Conservation (phyloP, 345 rosid genomes). For the Gossypium turneri region DNA sequence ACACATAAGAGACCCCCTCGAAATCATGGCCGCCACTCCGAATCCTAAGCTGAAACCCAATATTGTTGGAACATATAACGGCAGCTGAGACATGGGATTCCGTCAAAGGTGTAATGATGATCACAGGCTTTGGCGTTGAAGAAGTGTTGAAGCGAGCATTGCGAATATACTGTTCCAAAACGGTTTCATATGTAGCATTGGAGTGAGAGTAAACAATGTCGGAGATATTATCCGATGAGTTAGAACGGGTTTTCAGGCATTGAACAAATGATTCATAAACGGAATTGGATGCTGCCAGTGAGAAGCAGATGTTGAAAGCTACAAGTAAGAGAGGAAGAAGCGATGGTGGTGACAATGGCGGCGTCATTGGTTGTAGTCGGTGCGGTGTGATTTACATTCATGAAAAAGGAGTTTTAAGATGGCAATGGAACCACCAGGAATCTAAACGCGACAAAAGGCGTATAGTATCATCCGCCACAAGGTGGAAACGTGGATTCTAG, state of each 20-base stretch:
- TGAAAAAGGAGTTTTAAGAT: not conserved
- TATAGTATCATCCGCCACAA: not conserved
- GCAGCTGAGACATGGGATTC: slow-evolving; percentile 52
- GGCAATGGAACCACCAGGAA: not conserved
- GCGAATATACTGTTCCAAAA: slow-evolving; percentile 49
- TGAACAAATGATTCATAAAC: slow-evolving; percentile 35
- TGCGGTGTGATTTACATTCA: not conserved
- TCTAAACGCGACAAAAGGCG: not conserved
- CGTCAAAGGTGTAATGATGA: slow-evolving; percentile 51
- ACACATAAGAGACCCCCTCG: slow-evolving; percentile 52
- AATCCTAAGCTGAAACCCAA: slow-evolving; percentile 41
- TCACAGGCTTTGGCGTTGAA: slow-evolving; percentile 37
- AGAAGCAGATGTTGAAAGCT: not conserved
- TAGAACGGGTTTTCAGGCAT: slow-evolving; percentile 37
- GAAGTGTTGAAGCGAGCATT: slow-evolving; percentile 53
- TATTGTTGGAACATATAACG: slow-evolving; percentile 42
- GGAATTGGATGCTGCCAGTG: slow-evolving; percentile 15
- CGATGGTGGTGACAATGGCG: not conserved
- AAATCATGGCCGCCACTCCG: slow-evolving; percentile 65
- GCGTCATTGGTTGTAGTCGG: not conserved
- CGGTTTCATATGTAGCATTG: slow-evolving; percentile 39
- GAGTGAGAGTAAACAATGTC: slow-evolving; percentile 31
- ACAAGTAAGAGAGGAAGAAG: not conserved
- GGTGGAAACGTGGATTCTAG: not conserved
- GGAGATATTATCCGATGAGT: slow-evolving; percentile 22